These are phyloP conservation scores for Hygrophila difformis DNA, from an alignment of 257 asterid species.

Conservation along the genomic window DNA sequence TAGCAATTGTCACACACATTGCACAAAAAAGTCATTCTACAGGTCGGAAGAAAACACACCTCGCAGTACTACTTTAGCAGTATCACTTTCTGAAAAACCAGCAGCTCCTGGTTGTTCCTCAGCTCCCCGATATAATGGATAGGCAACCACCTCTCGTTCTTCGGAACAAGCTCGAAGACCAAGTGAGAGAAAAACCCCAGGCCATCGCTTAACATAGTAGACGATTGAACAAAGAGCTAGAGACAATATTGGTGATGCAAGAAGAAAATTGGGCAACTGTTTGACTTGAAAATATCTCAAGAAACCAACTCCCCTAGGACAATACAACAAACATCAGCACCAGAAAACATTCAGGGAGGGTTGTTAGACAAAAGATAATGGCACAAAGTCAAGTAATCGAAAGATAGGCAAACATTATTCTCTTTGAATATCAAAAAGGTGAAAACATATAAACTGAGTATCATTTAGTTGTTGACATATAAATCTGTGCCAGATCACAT, in stretches of 20 bases:
- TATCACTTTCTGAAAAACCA: no score
- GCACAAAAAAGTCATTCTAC: background rate
- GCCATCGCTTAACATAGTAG: conserved; percentile 63
- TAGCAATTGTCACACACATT: background rate
- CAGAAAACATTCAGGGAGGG: no score
- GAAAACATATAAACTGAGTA: no score
- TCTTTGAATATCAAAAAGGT: no score
- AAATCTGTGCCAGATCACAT: no score
- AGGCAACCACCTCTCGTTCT: conserved; percentile 22
- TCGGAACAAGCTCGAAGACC: conserved; percentile 45
- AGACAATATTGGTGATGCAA: conserved; percentile 79
- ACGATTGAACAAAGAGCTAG: conserved; percentile 61
- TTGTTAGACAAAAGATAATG: no score
- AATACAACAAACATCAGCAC: no score
- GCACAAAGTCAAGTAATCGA: no score
- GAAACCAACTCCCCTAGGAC: no score
- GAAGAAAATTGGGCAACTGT: conserved; percentile 87
- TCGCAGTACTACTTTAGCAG: conserved; percentile 27
- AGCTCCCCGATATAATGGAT: conserved; percentile 22
- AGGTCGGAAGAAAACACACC: conserved; percentile 34
- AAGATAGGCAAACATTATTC: no score
- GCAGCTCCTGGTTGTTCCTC: conserved; percentile 22
- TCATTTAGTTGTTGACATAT: no score
- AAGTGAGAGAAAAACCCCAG: conserved; percentile 59
- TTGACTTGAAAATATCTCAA: no score